Percentiles rank a stretch among this genome's conserved stretches.
phyloP scores from a whole-genome alignment of 2,329 filamentous ascomycete genomes.

The Colletotrichum gigasporum region DNA sequence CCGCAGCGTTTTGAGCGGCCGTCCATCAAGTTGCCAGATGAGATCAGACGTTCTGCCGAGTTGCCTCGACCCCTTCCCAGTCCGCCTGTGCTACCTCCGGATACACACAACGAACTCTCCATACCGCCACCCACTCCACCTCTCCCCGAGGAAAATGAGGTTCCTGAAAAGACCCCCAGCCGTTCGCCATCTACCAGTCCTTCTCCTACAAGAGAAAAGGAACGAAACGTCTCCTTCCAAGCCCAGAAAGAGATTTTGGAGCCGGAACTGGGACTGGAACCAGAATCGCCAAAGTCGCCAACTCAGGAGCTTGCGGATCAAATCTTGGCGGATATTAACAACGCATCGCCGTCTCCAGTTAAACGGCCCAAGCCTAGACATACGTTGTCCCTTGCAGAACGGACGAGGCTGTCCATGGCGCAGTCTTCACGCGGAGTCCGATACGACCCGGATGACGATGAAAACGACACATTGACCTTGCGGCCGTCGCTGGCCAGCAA shows the following conservation, averaged over 20 bases:
- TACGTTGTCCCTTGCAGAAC: slow-evolving; percentile 75
- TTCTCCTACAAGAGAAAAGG: slow-evolving; percentile 12
- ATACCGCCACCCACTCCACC: slow-evolving; percentile 27
- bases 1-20: background rate
- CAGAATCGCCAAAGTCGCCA: slow-evolving; percentile 44
- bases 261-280: slow-evolving; percentile 27
- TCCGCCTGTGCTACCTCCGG: slow-evolving; percentile 18
- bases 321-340: slow-evolving; percentile 64
- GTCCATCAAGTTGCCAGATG: slow-evolving; percentile 7
- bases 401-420: slow-evolving; percentile 84
- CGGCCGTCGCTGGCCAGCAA: slow-evolving; percentile 11
- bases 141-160: slow-evolving; percentile 21
- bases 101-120: slow-evolving; percentile 15
- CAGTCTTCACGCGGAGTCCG: slow-evolving; percentile 55
- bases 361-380: slow-evolving; percentile 61
- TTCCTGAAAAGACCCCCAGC: background rate
- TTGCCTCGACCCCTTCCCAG: slow-evolving; percentile 8
- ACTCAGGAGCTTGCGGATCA: slow-evolving; percentile 64
- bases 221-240: slow-evolving; percentile 1
- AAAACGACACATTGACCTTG: slow-evolving; percentile 36
- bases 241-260: slow-evolving; percentile 15
- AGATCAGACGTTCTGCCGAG: background rate
- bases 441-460: slow-evolving; percentile 40
- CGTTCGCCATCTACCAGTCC: slow-evolving; percentile 5
- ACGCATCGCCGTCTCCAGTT: slow-evolving; percentile 65